phyloP scores from a whole-genome alignment of 192 early-diverging fungal species.

The Mortierella antarctica region DNA sequence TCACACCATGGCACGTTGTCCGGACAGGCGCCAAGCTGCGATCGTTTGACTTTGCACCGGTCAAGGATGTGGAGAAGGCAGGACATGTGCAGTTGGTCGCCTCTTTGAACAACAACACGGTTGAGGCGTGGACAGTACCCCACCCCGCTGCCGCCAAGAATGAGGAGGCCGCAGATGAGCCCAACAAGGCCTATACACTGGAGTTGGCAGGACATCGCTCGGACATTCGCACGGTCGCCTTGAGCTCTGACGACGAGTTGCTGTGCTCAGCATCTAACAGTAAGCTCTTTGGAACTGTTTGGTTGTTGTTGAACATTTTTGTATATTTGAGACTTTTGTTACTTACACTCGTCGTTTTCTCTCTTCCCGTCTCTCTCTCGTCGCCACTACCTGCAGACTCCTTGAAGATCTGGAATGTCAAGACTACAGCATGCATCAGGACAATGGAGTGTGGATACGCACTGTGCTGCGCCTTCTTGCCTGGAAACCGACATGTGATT shows the following conservation, averaged over 20 bases:
- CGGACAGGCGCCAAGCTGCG: conserved; percentile 82
- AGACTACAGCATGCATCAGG: conserved; percentile 84
- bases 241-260: conserved; percentile 90
- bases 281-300: conserved; percentile 33
- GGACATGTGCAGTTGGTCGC: conserved; percentile 69
- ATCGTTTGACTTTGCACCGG: conserved; percentile 80
- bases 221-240: conserved; percentile 89
- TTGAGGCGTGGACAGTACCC: conserved; percentile 83
- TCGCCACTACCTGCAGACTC: conserved; percentile 53
- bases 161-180: conserved; percentile 73
- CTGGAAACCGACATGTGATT: conserved; percentile 86
- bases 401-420: conserved; percentile 92
- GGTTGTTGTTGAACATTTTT: background rate
- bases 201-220: conserved; percentile 91
- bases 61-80: conserved; percentile 59
- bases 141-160: conserved; percentile 67
- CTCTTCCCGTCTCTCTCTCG: background rate
- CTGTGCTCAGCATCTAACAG: conserved; percentile 88
- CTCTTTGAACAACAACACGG: conserved; percentile 83
- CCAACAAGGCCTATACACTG: conserved; percentile 73
- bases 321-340: background rate
- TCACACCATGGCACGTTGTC: conserved; percentile 77
- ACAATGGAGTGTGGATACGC: conserved; percentile 94
- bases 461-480: conserved; percentile 92
- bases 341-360: background rate